phyloP scores from a whole-genome alignment of 2,329 filamentous ascomycete genomes.

The Talaromyces amestolkiae region DNA sequence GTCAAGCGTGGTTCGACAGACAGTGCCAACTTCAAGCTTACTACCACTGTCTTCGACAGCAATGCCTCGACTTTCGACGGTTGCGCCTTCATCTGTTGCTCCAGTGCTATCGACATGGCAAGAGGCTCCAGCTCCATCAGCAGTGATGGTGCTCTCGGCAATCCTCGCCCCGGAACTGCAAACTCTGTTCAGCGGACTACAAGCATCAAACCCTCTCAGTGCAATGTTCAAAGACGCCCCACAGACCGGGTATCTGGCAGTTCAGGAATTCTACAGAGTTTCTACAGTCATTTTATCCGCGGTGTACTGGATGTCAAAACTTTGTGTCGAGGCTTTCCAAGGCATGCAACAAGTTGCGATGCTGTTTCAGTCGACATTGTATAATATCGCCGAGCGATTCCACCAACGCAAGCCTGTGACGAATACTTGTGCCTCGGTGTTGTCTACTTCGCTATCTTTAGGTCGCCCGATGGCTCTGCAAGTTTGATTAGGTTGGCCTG shows the following conservation, averaged over 20 bases:
- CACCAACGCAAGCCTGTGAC: neutral
- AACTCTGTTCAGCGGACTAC: neutral
- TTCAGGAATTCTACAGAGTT: neutral
- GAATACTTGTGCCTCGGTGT: neutral
- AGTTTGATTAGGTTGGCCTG: neutral
- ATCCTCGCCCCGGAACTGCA: neutral
- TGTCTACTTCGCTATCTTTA: neutral
- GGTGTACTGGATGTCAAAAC: neutral
- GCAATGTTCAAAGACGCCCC: neutral
- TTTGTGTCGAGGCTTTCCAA: neutral
- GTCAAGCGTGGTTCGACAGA: neutral
- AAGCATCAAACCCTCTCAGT: neutral
- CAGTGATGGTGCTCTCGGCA: neutral
- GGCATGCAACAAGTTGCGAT: constrained; percentile 3
- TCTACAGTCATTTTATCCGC: neutral
- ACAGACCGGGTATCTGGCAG: neutral
- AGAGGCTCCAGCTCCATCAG: neutral
- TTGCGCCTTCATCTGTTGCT: neutral
- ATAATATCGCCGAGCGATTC: neutral
- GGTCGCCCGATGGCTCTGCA: neutral
- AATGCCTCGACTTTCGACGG: neutral
- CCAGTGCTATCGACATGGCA: neutral
- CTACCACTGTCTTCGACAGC: neutral
- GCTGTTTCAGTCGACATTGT: neutral
- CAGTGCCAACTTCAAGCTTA: neutral